Conservation (phyloP, 2,329 filamentous ascomycete genomes). For the Zasmidium angulare region DNA sequence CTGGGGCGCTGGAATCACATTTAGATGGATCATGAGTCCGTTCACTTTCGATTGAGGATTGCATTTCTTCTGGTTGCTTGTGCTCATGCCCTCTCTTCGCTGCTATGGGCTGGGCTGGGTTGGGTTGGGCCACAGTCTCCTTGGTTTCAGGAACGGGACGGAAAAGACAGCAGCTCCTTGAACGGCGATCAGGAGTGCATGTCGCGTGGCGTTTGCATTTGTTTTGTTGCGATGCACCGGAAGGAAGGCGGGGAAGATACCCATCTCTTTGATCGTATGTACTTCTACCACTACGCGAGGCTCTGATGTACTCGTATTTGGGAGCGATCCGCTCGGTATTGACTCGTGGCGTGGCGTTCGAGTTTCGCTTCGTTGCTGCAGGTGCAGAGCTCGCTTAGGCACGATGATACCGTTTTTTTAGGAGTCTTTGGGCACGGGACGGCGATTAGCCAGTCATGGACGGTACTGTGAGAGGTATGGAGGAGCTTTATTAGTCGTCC, state of each 20-base stretch:
- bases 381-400: no score
- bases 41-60: background rate
- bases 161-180: background rate
- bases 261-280: conserved; percentile 5
- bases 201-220: background rate
- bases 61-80: background rate
- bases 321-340: background rate
- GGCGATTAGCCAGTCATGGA: no score
- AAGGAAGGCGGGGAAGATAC: conserved; percentile 4
- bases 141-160: background rate
- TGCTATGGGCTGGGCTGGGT: no score
- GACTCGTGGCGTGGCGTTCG: background rate
- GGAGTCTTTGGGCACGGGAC: no score
- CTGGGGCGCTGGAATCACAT: conserved; percentile 10
- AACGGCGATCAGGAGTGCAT: background rate
- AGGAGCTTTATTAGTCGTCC: no score
- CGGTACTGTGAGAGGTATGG: no score
- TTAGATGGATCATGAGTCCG: background rate
- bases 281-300: background rate
- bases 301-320: background rate
- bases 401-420: no score
- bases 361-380: no score
- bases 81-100: no score
- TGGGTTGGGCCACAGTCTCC: background rate
- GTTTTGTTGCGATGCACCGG: background rate